Conservation (phyloP, 441 rosid species). For the Populus tomentosa region DNA sequence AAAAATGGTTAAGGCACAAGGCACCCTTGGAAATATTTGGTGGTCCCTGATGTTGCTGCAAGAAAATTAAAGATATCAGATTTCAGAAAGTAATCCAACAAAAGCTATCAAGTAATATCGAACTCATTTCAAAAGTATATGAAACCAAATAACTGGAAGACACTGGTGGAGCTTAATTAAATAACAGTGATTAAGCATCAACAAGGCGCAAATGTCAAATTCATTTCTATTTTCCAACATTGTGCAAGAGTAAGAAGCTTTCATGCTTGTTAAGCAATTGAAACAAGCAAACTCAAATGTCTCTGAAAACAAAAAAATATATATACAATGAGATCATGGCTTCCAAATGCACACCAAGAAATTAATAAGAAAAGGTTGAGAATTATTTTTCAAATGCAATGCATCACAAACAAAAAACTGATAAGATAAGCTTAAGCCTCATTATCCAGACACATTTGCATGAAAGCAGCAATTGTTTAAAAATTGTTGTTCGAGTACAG, state of each 20-base stretch:
- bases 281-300: neutral
- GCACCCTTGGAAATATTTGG: slow-evolving; percentile 49
- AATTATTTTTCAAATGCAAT: neutral
- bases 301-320: neutral
- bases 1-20: slow-evolving; percentile 65
- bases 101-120: neutral
- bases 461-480: too few relatives aligned
- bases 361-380: neutral
- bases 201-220: neutral
- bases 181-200: neutral
- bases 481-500: too few relatives aligned
- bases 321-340: neutral
- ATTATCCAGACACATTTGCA: too few relatives aligned
- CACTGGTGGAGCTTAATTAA: neutral
- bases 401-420: neutral
- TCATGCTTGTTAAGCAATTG: neutral
- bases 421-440: neutral
- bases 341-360: neutral
- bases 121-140: neutral
- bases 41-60: slow-evolving; percentile 57
- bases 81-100: slow-evolving; percentile 12
- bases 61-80: slow-evolving; percentile 15
- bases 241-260: neutral
- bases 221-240: neutral
- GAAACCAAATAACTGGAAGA: neutral